Evolutionary conservation across 2,329 filamentous ascomycete genomes (phyloP), one percentile per base, ranked within the genome.

Genomic region (Paracamarosporium sp.): DNA sequence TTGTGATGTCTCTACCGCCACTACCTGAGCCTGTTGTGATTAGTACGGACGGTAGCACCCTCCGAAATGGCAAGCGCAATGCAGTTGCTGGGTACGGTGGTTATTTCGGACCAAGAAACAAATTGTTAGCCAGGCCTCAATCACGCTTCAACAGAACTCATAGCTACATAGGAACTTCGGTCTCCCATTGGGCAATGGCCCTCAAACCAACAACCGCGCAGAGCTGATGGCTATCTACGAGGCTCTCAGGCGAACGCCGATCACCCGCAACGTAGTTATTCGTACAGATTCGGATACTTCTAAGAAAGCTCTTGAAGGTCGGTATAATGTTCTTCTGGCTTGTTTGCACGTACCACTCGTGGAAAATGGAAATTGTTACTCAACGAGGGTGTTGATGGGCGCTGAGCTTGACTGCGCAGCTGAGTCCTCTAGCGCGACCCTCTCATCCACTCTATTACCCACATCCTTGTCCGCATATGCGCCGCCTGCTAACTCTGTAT

Each of bases 191-290:
- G 77, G 82, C 50, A 91, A 92, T 45, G 81, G 83, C 22, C 82
- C 83, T 8, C 93, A 97, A 78, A 97, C 93, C 1, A 97, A 97
- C 74, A 91, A 97, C 75, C 90, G 93, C 1, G 93, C 93, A 12
- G 93, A 97, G 79, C 82, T 97, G 58, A 93, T 90, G 20, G 93
- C 91, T 4, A 89, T 97, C 61, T 84, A 90, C 73, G 24, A 24
- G 13, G 41, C 41, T 2, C 41, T 44, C 24, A 24, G 12, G 13
- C 41, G 22, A 44, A n/a, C 22, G 12, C 22, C 22, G 1, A 15
- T 44, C 22, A 3, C 12, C 24, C 6, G 24, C 12, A 7, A 44
- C 13, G 24, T 44, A 3, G 4, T 25, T 2, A 44, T 44, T 44
- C 41, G 41, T 3, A 27, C 41, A 22, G 41, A 44, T n/a, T 44